Conservation (phyloP, 176 grass and related monocot species). For the Cocos nucifera region DNA sequence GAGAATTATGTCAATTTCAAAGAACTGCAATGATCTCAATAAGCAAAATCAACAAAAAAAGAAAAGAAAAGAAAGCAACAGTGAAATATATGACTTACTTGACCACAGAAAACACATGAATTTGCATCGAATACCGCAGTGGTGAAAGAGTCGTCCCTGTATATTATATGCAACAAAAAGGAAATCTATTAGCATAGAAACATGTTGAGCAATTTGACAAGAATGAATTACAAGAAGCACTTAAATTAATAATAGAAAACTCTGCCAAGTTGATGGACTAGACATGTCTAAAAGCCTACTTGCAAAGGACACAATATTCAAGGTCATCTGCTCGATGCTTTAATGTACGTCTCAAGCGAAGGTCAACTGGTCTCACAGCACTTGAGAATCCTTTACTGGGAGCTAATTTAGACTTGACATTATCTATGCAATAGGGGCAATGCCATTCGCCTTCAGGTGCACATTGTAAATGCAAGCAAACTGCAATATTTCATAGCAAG, state of each 20-base stretch:
- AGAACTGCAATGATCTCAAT: slow-evolving; percentile 13
- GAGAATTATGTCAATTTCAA: slow-evolving; percentile 1
- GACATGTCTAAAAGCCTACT: slow-evolving; percentile 28
- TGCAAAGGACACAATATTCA: slow-evolving; percentile 47
- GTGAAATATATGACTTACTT: slow-evolving; percentile 31
- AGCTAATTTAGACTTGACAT: slow-evolving; percentile 14
- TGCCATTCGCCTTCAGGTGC: not conserved
- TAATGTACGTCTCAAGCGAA: slow-evolving; percentile 44
- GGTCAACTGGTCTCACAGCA: slow-evolving; percentile 8
- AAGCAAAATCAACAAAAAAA: slow-evolving; percentile 9
- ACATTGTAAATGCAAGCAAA: slow-evolving; percentile 1
- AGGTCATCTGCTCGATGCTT: slow-evolving; percentile 31
- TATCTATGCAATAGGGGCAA: slow-evolving; percentile 9
- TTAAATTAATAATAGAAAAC: not conserved
- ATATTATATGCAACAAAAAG: slow-evolving; percentile 6
- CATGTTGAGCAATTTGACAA: no score
- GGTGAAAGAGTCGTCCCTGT: slow-evolving; percentile 25
- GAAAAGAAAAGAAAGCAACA: slow-evolving; percentile 3
- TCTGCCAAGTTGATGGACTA: no score
- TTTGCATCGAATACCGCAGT: slow-evolving; percentile 5
- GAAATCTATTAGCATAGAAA: not conserved
- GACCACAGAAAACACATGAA: slow-evolving; percentile 66
- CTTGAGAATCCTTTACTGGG: slow-evolving; percentile 17
- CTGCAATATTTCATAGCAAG: slow-evolving; percentile 7
- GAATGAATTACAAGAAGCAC: no score